phyloP scores from a whole-genome alignment of 202 grass and related monocot species.

The Panicum hallii region DNA sequence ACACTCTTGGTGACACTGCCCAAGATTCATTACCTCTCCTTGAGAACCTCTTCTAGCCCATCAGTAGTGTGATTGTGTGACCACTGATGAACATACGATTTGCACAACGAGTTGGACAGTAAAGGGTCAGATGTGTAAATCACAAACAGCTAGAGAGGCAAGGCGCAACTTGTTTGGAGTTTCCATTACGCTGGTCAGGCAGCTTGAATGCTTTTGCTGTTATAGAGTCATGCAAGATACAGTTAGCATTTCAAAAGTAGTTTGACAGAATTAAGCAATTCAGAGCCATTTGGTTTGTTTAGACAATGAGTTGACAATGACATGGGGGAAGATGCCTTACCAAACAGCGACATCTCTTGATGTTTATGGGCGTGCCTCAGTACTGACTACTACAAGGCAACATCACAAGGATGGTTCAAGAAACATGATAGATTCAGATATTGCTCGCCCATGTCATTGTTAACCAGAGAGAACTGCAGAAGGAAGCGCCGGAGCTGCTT shows the following conservation, averaged over 20 bases:
- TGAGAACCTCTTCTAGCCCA: neutral
- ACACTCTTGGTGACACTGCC: neutral
- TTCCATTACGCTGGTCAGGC: neutral
- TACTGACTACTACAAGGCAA: constrained; percentile 3
- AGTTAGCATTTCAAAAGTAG: neutral
- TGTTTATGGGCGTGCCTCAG: constrained; percentile 17
- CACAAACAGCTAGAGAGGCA: neutral
- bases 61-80: neutral
- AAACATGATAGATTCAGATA: constrained; percentile 17
- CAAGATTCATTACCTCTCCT: neutral
- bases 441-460: neutral
- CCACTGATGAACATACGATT: neutral
- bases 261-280: constrained; percentile 24
- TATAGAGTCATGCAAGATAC: constrained; percentile 8
- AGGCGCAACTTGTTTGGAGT: neutral
- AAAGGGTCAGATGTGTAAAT: neutral
- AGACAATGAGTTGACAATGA: constrained; percentile 41
- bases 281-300: constrained; percentile 3
- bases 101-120: neutral
- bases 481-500: constrained; percentile 6
- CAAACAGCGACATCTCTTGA: constrained; percentile 36
- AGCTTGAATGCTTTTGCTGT: neutral
- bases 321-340: constrained; percentile 25
- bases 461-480: neutral
- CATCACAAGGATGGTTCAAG: neutral